Evolutionary conservation across 1,284 basidiomycete species (phyloP).

Genomic region (Moniliophthora roreri): DNA sequence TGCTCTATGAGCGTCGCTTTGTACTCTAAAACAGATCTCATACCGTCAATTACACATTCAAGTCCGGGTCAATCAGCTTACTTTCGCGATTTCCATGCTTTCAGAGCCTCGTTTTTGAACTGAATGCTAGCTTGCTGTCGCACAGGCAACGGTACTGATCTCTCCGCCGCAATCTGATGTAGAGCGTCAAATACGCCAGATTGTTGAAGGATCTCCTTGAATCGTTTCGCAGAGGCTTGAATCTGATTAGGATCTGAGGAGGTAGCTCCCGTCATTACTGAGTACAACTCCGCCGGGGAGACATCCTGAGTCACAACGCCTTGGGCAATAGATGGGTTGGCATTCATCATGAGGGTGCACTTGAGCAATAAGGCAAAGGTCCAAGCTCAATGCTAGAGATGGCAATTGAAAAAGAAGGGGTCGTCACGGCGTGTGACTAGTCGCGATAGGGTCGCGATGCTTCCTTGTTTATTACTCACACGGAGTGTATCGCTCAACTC

Average conservation of each 20-base stretch:
- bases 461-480: not conserved
- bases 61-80: slow-evolving; percentile 29
- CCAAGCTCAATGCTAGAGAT: not conserved
- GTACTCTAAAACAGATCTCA: slow-evolving; percentile 48
- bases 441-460: not conserved
- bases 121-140: slow-evolving; percentile 80
- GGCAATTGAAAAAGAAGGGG: not conserved
- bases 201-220: slow-evolving; percentile 66
- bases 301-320: slow-evolving; percentile 37
- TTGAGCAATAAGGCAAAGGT: not conserved
- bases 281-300: slow-evolving; percentile 61
- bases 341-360: not conserved
- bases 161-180: slow-evolving; percentile 67
- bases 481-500: not conserved
- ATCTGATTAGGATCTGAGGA: slow-evolving; percentile 67
- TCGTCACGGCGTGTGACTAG: not conserved
- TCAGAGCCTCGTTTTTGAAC: slow-evolving; percentile 71
- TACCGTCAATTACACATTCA: slow-evolving; percentile 12
- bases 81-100: slow-evolving; percentile 74
- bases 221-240: slow-evolving; percentile 55
- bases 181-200: slow-evolving; percentile 70
- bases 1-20: slow-evolving; percentile 61
- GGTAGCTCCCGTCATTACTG: slow-evolving; percentile 62
- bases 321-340: slow-evolving; percentile 8
- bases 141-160: slow-evolving; percentile 55